Evolutionary conservation across 306 rosid genomes (phyloP).

Genomic region (Potentilla sterilis): DNA sequence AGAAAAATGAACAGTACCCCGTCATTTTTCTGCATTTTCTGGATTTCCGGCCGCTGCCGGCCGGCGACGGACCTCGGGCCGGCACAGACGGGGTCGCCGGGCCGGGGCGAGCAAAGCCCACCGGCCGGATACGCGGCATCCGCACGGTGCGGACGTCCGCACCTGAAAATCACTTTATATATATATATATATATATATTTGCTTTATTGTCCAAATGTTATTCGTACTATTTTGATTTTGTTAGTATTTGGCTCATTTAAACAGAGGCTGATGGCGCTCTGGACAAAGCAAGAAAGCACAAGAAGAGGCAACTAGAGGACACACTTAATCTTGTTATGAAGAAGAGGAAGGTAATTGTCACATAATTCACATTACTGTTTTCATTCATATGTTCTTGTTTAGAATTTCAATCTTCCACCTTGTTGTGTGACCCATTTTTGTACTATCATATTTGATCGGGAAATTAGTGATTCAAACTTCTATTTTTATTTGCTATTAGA

Average conservation of each 20-base stretch:
- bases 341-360: conserved; percentile 73
- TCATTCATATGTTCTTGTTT: neutral
- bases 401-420: neutral
- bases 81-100: too few species aligned
- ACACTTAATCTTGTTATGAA: conserved; percentile 87
- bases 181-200: neutral
- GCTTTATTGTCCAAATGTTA: neutral
- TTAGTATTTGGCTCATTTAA: conserved; percentile 25
- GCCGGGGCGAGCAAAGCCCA: too few species aligned
- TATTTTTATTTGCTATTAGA: conserved; percentile 4
- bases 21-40: too few species aligned
- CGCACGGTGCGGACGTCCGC: too few species aligned
- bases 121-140: too few species aligned
- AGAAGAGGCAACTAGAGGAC: conserved; percentile 95
- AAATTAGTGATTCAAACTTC: neutral
- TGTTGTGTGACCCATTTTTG: neutral
- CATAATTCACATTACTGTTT: neutral
- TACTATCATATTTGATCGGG: neutral
- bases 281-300: conserved; percentile 98
- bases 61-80: too few species aligned
- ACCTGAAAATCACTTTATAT: too few species aligned
- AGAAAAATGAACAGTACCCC: too few species aligned
- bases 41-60: too few species aligned
- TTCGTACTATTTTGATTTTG: conserved; percentile 14
- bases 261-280: conserved; percentile 99